These are phyloP conservation scores for Diplocarpon mali DNA, from an alignment of 2,329 filamentous ascomycete genomes.

Conservation along the genomic window DNA sequence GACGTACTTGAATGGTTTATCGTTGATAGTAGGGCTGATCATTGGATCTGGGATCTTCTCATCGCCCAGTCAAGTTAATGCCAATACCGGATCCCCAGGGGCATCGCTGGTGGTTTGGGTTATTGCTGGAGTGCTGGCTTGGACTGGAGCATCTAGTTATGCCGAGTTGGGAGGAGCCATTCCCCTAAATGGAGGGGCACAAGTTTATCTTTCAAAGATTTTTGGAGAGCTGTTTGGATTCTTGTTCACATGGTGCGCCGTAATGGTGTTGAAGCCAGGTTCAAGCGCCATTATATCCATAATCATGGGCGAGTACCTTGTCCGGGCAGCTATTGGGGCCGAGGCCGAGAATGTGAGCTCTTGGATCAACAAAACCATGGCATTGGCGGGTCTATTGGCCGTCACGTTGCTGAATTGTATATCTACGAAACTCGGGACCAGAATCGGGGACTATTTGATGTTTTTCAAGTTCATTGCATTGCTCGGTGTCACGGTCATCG, in stretches of 20 bases:
- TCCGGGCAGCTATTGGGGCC: conserved; percentile 76
- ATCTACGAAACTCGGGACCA: conserved; percentile 77
- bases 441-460: conserved; percentile 88
- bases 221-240: conserved; percentile 91
- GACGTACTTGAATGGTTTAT: conserved; percentile 88
- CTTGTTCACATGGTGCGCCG: conserved; percentile 91
- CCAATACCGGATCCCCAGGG: conserved; percentile 81
- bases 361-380: conserved; percentile 87
- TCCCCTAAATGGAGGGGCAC: conserved; percentile 85
- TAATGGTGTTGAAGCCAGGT: conserved; percentile 87
- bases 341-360: conserved; percentile 69
- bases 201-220: conserved; percentile 91
- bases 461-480: conserved; percentile 92
- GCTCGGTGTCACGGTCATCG: conserved; percentile 74
- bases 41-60: conserved; percentile 97
- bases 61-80: conserved; percentile 84
- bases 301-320: conserved; percentile 97
- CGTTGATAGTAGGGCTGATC: conserved; percentile 81
- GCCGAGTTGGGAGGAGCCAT: conserved; percentile 94
- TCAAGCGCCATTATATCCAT: conserved; percentile 91
- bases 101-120: conserved; percentile 86
- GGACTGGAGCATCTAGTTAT: conserved; percentile 92
- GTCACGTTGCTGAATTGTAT: conserved; percentile 85
- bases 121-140: conserved; percentile 82
- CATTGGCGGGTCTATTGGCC: conserved; percentile 59